Conservation (phyloP, 345 rosid genomes). For the Melaleuca alternifolia region DNA sequence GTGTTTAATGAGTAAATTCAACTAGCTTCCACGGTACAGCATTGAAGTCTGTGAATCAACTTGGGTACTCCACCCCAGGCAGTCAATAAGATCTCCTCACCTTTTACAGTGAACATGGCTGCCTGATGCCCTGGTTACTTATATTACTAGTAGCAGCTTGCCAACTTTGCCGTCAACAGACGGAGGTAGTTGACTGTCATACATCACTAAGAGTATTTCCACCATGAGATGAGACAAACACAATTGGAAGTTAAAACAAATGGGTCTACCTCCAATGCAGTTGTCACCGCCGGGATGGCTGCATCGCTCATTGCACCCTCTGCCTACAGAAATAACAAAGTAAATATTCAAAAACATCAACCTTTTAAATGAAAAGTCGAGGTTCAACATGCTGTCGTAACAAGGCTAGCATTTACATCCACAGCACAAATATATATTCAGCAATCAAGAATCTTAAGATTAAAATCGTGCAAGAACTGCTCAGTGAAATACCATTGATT, state of each 20-base stretch:
- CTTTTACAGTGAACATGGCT: neutral
- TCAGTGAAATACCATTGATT: neutral
- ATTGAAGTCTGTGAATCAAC: neutral
- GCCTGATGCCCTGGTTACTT: neutral
- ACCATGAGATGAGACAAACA: neutral
- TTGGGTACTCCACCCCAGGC: neutral
- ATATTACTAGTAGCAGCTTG: neutral
- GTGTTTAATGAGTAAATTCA: neutral
- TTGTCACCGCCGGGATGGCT: constrained; percentile 42
- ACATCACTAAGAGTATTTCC: neutral
- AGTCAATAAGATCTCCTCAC: neutral
- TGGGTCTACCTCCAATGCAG: constrained; percentile 48
- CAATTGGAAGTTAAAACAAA: neutral
- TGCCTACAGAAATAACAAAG: constrained; percentile 34
- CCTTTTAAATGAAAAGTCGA: neutral
- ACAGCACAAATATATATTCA: neutral
- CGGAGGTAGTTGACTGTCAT: neutral
- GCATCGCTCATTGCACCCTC: constrained; percentile 67
- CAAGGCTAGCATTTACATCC: neutral
- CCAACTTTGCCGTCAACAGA: neutral
- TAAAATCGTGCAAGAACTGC: neutral
- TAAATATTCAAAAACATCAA: neutral
- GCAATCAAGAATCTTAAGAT: neutral
- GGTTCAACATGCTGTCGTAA: neutral
- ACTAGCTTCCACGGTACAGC: neutral